Conservation (phyloP, 371 early-diverging fungal species). For the Syncephalis fuscata region DNA sequence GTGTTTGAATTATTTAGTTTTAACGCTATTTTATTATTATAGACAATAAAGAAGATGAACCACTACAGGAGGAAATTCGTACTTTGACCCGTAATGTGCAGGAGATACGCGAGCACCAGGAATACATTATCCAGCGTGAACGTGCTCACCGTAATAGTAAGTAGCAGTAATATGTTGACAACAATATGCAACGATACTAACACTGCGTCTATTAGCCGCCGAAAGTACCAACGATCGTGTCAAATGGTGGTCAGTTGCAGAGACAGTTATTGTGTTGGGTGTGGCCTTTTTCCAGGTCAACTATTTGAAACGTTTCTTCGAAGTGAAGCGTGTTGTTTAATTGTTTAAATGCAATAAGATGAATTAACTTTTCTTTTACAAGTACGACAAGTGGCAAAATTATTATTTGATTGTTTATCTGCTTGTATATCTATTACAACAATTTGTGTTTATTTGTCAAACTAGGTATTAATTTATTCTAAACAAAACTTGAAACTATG, state of each 20-base stretch:
- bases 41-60: conserved; percentile 20
- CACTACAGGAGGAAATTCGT: conserved; percentile 43
- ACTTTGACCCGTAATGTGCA: conserved; percentile 42
- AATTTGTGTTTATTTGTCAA: no score
- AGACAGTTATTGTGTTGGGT: conserved; percentile 33
- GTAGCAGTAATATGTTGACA: conserved; percentile 5
- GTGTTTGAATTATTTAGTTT: neutral
- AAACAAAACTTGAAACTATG: no score
- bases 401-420: no score
- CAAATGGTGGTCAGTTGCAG: conserved; percentile 61
- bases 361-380: no score
- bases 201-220: conserved; percentile 28
- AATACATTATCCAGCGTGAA: conserved; percentile 53
- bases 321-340: conserved; percentile 56
- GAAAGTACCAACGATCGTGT: conserved; percentile 61
- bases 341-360: neutral
- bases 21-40: neutral
- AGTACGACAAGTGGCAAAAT: no score
- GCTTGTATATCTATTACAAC: no score
- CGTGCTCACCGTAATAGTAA: conserved; percentile 50
- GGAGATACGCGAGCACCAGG: conserved; percentile 53
- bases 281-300: conserved; percentile 54
- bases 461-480: no score
- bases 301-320: conserved; percentile 60
- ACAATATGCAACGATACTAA: neutral